These are phyloP conservation scores for Paramecium tetraurelia DNA, from an alignment of 73 alveolate genomes.

Conservation along the genomic window DNA sequence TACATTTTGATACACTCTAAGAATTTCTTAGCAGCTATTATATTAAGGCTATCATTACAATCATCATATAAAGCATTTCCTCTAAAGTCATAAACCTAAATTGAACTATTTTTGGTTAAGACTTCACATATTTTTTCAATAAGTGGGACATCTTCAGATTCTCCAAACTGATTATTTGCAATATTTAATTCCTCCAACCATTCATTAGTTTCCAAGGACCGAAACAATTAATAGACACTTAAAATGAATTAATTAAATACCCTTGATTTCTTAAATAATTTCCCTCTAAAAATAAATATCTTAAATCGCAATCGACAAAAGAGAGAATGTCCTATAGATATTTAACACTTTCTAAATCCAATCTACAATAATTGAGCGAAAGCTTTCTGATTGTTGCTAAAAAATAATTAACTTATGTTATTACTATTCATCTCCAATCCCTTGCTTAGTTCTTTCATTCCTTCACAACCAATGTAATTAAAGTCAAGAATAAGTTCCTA, in stretches of 20 bases:
- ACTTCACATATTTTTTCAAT: slow-evolving; percentile 63
- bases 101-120: slow-evolving; percentile 42
- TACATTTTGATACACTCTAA: slow-evolving; percentile 60
- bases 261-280: slow-evolving; percentile 60
- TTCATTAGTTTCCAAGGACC: slow-evolving; percentile 55
- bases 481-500: slow-evolving; percentile 48
- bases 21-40: slow-evolving; percentile 36
- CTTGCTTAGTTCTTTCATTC: slow-evolving; percentile 29
- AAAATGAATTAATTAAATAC: neutral
- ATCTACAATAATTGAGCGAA: slow-evolving; percentile 48
- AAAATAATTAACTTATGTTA: neutral
- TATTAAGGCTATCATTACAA: neutral
- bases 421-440: slow-evolving; percentile 57
- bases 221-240: slow-evolving; percentile 41
- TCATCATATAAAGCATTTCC: slow-evolving; percentile 63
- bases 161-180: slow-evolving; percentile 64
- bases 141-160: slow-evolving; percentile 60
- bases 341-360: slow-evolving; percentile 61
- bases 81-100: slow-evolving; percentile 55
- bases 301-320: slow-evolving; percentile 51
- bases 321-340: slow-evolving; percentile 49
- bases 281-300: slow-evolving; percentile 50
- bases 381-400: slow-evolving; percentile 47
- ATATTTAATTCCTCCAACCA: slow-evolving; percentile 60
- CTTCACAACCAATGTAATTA: slow-evolving; percentile 53